Evolutionary conservation across 2,329 filamentous ascomycete genomes (phyloP).

Genomic region (Colletotrichum sp.): DNA sequence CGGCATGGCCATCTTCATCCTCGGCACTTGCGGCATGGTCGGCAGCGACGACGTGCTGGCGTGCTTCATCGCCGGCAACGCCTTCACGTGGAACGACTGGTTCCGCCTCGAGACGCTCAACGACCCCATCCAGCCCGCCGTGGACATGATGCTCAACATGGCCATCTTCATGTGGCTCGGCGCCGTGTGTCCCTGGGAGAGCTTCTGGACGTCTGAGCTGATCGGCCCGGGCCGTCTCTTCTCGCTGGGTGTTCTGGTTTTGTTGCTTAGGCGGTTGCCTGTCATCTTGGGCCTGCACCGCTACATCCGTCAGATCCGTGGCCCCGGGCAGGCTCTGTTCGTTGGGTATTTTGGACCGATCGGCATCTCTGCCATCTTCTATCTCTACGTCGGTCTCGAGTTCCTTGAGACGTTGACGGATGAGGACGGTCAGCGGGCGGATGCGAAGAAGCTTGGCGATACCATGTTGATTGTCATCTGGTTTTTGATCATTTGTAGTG

Average conservation of each 20-base stretch:
- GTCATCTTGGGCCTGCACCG: neutral
- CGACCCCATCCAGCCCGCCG: constrained; percentile 88
- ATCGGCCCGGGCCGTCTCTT: neutral
- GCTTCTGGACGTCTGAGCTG: constrained; percentile 49
- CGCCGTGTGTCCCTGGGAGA: constrained; percentile 80
- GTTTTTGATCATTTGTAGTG: neutral
- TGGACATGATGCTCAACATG: constrained; percentile 93
- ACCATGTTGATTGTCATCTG: neutral
- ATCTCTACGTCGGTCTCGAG: neutral
- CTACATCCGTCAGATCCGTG: neutral
- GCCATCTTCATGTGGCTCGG: constrained; percentile 91
- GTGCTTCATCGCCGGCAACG: constrained; percentile 91
- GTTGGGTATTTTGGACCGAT: neutral
- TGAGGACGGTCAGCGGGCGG: neutral
- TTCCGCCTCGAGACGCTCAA: constrained; percentile 88
- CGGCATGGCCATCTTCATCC: constrained; percentile 83
- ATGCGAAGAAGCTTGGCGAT: neutral
- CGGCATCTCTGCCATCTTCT: neutral
- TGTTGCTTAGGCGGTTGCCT: neutral
- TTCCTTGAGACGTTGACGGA: neutral
- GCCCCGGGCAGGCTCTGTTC: neutral
- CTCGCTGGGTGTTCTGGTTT: neutral
- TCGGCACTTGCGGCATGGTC: constrained; percentile 85
- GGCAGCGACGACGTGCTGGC: constrained; percentile 90
- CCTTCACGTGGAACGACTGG: constrained; percentile 94